Conservation (phyloP, 768 basidiomycete species). For the Lyophyllum atratum region DNA sequence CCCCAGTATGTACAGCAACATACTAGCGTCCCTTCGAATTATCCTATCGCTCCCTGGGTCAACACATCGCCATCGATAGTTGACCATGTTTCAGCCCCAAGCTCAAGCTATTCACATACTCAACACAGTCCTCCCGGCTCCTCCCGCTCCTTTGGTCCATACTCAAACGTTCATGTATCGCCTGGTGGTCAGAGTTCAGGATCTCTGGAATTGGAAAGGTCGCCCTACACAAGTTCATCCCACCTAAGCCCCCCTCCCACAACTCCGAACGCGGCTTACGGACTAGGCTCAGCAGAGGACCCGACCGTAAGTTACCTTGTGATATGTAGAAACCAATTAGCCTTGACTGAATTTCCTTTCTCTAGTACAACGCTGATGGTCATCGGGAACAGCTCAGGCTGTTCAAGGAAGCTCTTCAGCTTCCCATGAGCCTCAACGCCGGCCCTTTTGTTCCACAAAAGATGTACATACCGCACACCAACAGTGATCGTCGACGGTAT, state of each 20-base stretch:
- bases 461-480: slow-evolving; percentile 77
- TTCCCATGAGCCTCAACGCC: slow-evolving; percentile 35
- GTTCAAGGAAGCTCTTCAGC: slow-evolving; percentile 42
- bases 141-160: slow-evolving; percentile 1
- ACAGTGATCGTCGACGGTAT: slow-evolving; percentile 75
- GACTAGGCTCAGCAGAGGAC: not conserved
- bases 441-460: slow-evolving; percentile 67
- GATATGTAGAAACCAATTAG: not conserved
- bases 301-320: not conserved
- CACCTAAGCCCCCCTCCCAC: slow-evolving; percentile 9
- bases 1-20: slow-evolving; percentile 2
- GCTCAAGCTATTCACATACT: slow-evolving; percentile 5
- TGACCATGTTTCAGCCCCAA: not conserved
- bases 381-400: slow-evolving; percentile 47
- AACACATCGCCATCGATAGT: not conserved
- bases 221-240: slow-evolving; percentile 9
- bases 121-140: slow-evolving; percentile 8
- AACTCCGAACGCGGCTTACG: slow-evolving; percentile 4
- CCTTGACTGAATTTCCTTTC: slow-evolving; percentile 2
- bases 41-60: slow-evolving; percentile 2
- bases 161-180: slow-evolving; percentile 4
- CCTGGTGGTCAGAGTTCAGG: slow-evolving; percentile 4
- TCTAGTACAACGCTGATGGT: slow-evolving; percentile 31
- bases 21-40: not conserved
- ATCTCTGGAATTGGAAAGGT: slow-evolving; percentile 10